Conservation (phyloP, 768 basidiomycete species). For the Strobilomyces echinocephalus region DNA sequence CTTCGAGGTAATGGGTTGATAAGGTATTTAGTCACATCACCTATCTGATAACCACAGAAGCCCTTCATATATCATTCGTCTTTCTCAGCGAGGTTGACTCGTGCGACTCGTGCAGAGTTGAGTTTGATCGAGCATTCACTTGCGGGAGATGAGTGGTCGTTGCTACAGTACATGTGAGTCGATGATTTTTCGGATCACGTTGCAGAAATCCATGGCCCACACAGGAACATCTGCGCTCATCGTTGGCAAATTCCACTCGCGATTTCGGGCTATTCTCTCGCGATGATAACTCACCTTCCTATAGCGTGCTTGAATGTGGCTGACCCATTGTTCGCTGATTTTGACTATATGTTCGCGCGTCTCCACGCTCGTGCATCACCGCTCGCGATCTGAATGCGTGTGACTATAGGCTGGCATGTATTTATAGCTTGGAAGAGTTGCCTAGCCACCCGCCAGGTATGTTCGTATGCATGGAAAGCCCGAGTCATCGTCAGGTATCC, state of each 20-base stretch:
- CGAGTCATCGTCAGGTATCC: not conserved
- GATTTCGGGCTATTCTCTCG: not conserved
- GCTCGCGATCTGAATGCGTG: constrained; percentile 2
- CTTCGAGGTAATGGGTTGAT: constrained; percentile 5
- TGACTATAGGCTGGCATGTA: constrained; percentile 14
- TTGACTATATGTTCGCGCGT: constrained; percentile 5
- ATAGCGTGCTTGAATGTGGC: not conserved
- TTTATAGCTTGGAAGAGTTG: constrained; percentile 1
- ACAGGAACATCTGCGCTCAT: not conserved
- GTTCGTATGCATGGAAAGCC: too few species aligned
- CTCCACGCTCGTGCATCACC: constrained; percentile 4
- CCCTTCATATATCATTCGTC: constrained; percentile 6
- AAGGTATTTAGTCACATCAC: constrained; percentile 17
- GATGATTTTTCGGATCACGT: not conserved
- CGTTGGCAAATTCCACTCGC: not conserved
- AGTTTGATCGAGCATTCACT: constrained; percentile 6
- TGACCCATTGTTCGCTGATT: constrained; percentile 20
- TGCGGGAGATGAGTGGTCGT: constrained; percentile 8
- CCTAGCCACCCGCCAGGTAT: not conserved
- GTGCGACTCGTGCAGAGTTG: constrained; percentile 10
- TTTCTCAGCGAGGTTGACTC: constrained; percentile 6
- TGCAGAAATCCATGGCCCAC: not conserved
- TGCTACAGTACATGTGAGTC: constrained; percentile 5
- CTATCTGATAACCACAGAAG: constrained; percentile 14
- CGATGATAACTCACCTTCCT: constrained; percentile 16